Evolutionary conservation across 257 asterid species (phyloP).

Genomic region (Solanum peruvianum): DNA sequence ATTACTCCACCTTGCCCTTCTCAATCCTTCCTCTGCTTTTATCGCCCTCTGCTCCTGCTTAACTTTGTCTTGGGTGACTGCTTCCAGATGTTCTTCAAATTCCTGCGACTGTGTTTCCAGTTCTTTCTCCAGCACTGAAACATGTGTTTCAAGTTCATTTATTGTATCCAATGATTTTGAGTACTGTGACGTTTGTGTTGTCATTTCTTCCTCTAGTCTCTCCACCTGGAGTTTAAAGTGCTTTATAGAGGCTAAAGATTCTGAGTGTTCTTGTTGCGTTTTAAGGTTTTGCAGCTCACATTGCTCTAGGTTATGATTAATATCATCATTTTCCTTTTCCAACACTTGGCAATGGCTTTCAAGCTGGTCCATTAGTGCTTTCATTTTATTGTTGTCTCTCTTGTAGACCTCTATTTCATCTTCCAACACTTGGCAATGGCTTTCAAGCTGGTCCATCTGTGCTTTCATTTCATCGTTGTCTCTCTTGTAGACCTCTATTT

Average conservation of each 20-base stretch:
- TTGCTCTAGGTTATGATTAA: conserved; percentile 33
- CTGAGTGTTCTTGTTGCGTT: conserved; percentile 34
- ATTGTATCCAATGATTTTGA: conserved; percentile 13
- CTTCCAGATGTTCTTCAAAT: conserved; percentile 48
- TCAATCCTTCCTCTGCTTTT: conserved; percentile 67
- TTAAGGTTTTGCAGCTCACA: conserved; percentile 32
- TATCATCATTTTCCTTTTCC: conserved; percentile 39
- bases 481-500: conserved; percentile 35
- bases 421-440: conserved; percentile 37
- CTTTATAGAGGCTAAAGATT: conserved; percentile 38
- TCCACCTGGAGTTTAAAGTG: conserved; percentile 14
- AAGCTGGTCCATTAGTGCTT: conserved; percentile 35
- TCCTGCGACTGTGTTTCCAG: conserved; percentile 42
- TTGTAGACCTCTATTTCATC: conserved; percentile 36
- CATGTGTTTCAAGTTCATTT: conserved; percentile 34
- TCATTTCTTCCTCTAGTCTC: conserved; percentile 7
- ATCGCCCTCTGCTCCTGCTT: conserved; percentile 73
- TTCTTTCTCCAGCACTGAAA: conserved; percentile 56
- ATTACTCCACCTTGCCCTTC: conserved; percentile 38
- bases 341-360: conserved; percentile 33
- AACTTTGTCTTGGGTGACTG: conserved; percentile 30
- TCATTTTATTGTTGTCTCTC: conserved; percentile 47
- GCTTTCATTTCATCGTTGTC: conserved; percentile 42
- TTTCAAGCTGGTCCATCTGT: conserved; percentile 39
- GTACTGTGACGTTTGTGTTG: conserved; percentile 2